Evolutionary conservation across 139 green algal genomes (phyloP).

Genomic region (Volvox africanus): DNA sequence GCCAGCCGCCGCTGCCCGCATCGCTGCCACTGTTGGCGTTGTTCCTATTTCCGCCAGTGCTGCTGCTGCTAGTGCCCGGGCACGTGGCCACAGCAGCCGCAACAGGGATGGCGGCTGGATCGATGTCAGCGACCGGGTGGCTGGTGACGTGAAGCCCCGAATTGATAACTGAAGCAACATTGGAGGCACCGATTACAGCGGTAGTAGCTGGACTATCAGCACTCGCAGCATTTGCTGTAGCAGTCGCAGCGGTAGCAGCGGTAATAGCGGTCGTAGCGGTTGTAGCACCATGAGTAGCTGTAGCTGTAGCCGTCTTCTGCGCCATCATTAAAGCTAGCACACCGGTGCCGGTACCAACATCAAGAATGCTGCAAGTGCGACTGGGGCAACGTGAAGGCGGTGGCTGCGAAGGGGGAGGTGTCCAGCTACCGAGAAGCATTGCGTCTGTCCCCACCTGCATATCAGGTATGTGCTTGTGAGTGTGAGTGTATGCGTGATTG

Average conservation of each 20-base stretch:
- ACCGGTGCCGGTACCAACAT: constrained; percentile 61
- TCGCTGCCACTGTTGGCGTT: not conserved
- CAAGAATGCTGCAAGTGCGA: constrained; percentile 20
- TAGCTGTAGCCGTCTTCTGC: constrained; percentile 41
- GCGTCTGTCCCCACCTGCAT: constrained; percentile 59
- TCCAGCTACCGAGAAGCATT: constrained; percentile 61
- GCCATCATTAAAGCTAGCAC: constrained; percentile 66
- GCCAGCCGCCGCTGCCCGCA: not conserved
- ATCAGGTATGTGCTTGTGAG: no score
- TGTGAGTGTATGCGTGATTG: no score
- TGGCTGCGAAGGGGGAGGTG: not conserved
- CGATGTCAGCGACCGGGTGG: no score
- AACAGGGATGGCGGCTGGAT: not conserved
- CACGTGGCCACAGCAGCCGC: not conserved
- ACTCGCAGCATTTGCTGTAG: not conserved
- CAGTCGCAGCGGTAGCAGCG: not conserved
- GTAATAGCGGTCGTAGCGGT: not conserved
- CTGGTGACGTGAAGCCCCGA: no score
- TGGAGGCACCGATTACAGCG: not conserved
- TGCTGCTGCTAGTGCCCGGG: no score
- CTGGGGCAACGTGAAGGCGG: not conserved
- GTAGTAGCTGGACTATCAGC: not conserved
- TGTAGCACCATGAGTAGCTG: not conserved
- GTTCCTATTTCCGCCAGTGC: not conserved
- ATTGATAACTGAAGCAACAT: not conserved